phyloP scores from a whole-genome alignment of 371 early-diverging fungal genomes.

The Quaeritorhiza haematococci region DNA sequence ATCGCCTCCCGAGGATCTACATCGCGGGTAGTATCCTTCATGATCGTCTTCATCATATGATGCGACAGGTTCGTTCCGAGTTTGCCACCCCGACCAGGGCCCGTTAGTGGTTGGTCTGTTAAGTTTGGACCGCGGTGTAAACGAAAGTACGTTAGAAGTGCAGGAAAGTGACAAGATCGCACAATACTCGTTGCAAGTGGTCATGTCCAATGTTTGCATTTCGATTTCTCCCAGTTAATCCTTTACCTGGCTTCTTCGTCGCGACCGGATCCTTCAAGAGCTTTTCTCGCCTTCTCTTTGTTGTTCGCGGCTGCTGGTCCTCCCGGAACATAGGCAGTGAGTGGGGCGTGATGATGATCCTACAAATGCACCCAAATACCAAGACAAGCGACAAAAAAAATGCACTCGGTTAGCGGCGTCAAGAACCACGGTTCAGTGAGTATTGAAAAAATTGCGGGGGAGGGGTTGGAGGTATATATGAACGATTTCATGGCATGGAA shows the following conservation, averaged over 20 bases:
- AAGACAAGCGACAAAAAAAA: no score
- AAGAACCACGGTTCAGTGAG: no score
- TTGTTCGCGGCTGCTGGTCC: constrained; percentile 48
- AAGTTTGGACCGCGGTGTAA: no score
- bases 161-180: no score
- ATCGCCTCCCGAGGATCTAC: constrained; percentile 95
- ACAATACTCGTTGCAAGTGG: background rate
- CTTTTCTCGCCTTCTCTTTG: constrained; percentile 73
- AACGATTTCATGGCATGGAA: no score
- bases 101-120: constrained; percentile 66
- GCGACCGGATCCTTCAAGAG: constrained; percentile 69
- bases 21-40: constrained; percentile 77
- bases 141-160: background rate
- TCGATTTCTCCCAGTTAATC: background rate
- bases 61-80: constrained; percentile 79
- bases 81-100: constrained; percentile 82
- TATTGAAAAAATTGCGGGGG: no score
- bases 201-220: constrained; percentile 1
- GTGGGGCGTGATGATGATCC: constrained; percentile 82
- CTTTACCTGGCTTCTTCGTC: constrained; percentile 64
- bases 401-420: no score
- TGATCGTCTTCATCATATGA: constrained; percentile 73
- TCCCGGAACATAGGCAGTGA: constrained; percentile 83
- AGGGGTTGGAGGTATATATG: no score
- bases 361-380: no score